Evolutionary conservation across 495 filamentous ascomycete species (phyloP).

Genomic region (Xylaria acuta): DNA sequence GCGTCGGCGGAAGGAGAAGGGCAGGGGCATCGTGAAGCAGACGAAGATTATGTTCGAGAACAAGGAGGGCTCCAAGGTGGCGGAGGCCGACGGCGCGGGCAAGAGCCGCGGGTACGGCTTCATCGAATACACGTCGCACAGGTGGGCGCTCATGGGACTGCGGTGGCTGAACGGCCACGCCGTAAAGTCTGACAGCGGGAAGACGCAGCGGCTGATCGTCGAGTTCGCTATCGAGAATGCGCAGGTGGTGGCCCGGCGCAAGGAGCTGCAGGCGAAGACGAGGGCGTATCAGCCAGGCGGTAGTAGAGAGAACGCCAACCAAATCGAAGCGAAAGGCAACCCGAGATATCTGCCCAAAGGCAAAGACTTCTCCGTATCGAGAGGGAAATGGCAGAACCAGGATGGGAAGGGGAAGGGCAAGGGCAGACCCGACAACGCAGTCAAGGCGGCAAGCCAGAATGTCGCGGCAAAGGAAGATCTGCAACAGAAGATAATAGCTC

Average conservation of each 20-base stretch:
- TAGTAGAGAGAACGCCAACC: neutral
- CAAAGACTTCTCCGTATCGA: constrained; percentile 42
- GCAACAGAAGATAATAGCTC: constrained; percentile 55
- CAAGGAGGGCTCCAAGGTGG: constrained; percentile 77
- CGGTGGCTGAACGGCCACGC: constrained; percentile 90
- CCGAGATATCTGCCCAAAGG: constrained; percentile 19
- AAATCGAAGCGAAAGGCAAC: neutral
- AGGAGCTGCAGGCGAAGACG: constrained; percentile 71
- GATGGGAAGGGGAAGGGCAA: constrained; percentile 28
- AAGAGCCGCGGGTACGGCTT: constrained; percentile 94
- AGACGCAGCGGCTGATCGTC: constrained; percentile 75
- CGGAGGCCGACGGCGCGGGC: constrained; percentile 70
- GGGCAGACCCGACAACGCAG: constrained; percentile 22
- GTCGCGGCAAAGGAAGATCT: constrained; percentile 43
- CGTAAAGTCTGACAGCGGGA: constrained; percentile 54
- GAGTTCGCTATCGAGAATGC: constrained; percentile 99
- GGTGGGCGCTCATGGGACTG: constrained; percentile 93
- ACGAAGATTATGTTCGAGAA: constrained; percentile 95
- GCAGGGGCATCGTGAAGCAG: constrained; percentile 93
- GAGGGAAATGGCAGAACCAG: constrained; percentile 32
- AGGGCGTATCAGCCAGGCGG: constrained; percentile 28
- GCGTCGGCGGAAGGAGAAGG: constrained; percentile 73
- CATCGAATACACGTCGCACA: constrained; percentile 93
- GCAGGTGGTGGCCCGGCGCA: constrained; percentile 82
- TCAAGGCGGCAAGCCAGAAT: constrained; percentile 24